phyloP scores from a whole-genome alignment of 441 rosid genomes.

The Oxalis stricta region DNA sequence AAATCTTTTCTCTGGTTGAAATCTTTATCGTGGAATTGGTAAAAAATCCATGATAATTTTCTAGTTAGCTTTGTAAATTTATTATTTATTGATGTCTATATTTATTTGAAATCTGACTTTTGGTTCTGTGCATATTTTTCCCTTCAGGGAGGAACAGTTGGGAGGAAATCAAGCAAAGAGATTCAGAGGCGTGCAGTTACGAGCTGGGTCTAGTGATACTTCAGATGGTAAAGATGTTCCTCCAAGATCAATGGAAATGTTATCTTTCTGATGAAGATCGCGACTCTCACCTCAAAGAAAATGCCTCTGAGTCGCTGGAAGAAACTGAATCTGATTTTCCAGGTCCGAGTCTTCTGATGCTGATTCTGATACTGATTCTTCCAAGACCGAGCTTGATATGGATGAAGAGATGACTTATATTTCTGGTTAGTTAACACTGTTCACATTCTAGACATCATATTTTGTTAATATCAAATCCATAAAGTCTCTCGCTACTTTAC shows the following conservation, averaged over 20 bases:
- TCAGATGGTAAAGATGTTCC: conserved; percentile 40
- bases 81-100: conserved; percentile 6
- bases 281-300: conserved; percentile 33
- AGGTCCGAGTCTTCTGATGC: conserved; percentile 38
- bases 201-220: conserved; percentile 34
- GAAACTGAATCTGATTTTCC: conserved; percentile 39
- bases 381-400: conserved; percentile 69
- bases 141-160: conserved; percentile 46
- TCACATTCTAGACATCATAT: no score
- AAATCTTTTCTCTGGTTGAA: no score
- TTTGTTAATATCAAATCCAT: no score
- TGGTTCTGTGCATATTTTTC: conserved; percentile 15
- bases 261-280: no score
- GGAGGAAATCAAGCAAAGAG: conserved; percentile 51
- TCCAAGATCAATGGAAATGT: conserved; percentile 25
- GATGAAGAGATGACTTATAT: conserved; percentile 42
- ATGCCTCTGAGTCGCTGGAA: conserved; percentile 40
- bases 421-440: conserved; percentile 37
- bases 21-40: no score
- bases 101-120: conserved; percentile 16
- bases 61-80: no score
- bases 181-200: conserved; percentile 34
- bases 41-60: no score
- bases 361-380: conserved; percentile 66
- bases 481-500: no score